phyloP scores from a whole-genome alignment of 2,329 filamentous ascomycete species.

The Zymoseptoria pseudotritici region DNA sequence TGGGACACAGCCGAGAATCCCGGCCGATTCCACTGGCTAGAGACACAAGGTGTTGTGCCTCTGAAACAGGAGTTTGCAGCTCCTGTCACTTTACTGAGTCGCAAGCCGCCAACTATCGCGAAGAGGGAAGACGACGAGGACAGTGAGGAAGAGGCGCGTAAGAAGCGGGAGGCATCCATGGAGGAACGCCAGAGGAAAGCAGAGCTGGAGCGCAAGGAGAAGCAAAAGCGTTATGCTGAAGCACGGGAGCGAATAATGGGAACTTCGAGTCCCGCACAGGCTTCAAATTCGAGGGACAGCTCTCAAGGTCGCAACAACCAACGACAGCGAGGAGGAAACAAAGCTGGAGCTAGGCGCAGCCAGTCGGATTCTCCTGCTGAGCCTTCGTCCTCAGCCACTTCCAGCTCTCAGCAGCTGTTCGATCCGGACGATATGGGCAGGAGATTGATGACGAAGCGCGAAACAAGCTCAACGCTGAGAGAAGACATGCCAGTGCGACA shows the following conservation, averaged over 20 bases:
- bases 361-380: constrained; percentile 30
- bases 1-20: constrained; percentile 86
- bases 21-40: constrained; percentile 67
- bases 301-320: constrained; percentile 23
- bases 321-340: constrained; percentile 15
- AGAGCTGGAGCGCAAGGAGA: constrained; percentile 75
- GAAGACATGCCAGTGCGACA: constrained; percentile 63
- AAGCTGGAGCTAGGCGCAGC: constrained; percentile 31
- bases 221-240: constrained; percentile 84
- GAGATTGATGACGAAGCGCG: constrained; percentile 46
- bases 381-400: constrained; percentile 28
- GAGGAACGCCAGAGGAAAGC: constrained; percentile 74
- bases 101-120: constrained; percentile 61
- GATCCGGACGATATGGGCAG: constrained; percentile 62
- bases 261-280: constrained; percentile 33
- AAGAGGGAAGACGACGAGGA: constrained; percentile 56
- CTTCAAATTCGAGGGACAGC: constrained; percentile 26
- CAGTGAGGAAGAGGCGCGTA: constrained; percentile 55
- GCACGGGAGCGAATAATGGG: constrained; percentile 83
- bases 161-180: constrained; percentile 57
- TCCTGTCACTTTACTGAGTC: constrained; percentile 74
- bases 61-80: constrained; percentile 67
- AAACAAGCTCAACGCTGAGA: constrained; percentile 40
- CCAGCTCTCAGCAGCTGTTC: constrained; percentile 54
- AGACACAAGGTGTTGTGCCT: constrained; percentile 55